phyloP scores from a whole-genome alignment of 2,329 filamentous ascomycete genomes.

The Metarhizium humberi region DNA sequence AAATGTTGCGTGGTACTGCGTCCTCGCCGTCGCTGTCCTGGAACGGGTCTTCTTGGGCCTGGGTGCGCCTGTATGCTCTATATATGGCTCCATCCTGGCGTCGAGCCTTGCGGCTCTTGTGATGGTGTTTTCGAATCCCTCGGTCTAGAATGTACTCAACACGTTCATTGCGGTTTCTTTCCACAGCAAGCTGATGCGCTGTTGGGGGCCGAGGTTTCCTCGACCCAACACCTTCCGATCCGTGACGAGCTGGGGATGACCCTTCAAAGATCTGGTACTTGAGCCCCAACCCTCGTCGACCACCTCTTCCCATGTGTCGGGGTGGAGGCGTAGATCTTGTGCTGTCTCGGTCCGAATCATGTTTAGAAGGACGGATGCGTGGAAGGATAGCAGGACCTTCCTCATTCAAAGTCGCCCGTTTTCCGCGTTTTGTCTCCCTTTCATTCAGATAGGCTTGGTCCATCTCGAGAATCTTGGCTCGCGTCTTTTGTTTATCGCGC shows the following conservation, averaged over 20 bases:
- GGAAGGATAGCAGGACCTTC: conserved; percentile 52
- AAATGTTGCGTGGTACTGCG: conserved; percentile 22
- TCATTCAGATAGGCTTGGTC: conserved; percentile 62
- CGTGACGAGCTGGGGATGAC: conserved; percentile 48
- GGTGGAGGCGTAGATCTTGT: conserved; percentile 34
- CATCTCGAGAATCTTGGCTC: conserved; percentile 64
- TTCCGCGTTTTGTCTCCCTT: conserved; percentile 48
- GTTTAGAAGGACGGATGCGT: conserved; percentile 53
- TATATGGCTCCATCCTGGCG: conserved; percentile 57
- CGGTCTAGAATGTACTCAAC: conserved; percentile 76
- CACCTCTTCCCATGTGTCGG: conserved; percentile 16
- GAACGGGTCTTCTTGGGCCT: conserved; percentile 44
- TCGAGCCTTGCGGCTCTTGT: conserved; percentile 51
- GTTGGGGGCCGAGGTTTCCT: conserved; percentile 67
- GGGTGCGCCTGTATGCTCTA: conserved; percentile 55
- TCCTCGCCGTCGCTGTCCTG: conserved; percentile 56
- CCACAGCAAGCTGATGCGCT: conserved; percentile 72
- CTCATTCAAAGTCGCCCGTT: conserved; percentile 32
- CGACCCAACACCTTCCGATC: conserved; percentile 45
- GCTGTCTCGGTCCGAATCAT: conserved; percentile 40
- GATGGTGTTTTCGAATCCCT: conserved; percentile 59
- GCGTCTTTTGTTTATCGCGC: conserved; percentile 62
- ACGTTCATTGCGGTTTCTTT: conserved; percentile 66
- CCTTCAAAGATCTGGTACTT: conserved; percentile 53
- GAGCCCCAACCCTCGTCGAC: conserved; percentile 27